These are phyloP conservation scores for Petunia axillaris DNA, from an alignment of 257 asterid species.

Conservation along the genomic window DNA sequence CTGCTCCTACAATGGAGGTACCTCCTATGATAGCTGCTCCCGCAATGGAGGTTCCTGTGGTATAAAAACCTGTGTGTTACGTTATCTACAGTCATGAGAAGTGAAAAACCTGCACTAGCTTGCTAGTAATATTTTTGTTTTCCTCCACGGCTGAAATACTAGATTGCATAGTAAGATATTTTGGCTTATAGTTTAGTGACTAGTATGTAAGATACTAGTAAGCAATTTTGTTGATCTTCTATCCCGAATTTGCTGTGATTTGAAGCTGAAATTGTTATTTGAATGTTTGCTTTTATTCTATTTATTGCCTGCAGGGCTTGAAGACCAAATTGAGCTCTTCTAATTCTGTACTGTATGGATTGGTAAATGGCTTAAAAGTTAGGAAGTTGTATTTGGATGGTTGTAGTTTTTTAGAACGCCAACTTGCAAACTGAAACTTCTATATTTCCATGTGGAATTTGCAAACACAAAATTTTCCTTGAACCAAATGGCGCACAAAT, in stretches of 20 bases:
- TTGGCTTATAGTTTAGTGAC: neutral
- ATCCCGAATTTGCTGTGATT: neutral
- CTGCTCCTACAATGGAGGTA: slow-evolving; percentile 32
- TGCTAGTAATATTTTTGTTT: neutral
- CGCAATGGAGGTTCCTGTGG: neutral
- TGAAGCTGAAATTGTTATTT: neutral
- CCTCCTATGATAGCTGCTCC: neutral
- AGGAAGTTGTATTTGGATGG: neutral
- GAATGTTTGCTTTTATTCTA: neutral
- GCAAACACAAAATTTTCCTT: too few relatives aligned
- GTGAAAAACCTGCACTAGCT: neutral
- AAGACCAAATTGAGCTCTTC: neutral
- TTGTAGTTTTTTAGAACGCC: too few relatives aligned
- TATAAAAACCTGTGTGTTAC: neutral
- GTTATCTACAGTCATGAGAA: neutral
- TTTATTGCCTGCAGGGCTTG: neutral
- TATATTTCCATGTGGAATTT: too few relatives aligned
- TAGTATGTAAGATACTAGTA: neutral
- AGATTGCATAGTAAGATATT: slow-evolving; percentile 13
- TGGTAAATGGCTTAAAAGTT: neutral
- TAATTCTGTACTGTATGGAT: neutral
- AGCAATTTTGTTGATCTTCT: neutral
- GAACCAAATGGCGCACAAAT: too few relatives aligned
- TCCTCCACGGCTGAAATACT: neutral
- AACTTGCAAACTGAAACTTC: too few relatives aligned